Evolutionary conservation across 306 rosid genomes (phyloP).

Genomic region (Crataegus laevigata): DNA sequence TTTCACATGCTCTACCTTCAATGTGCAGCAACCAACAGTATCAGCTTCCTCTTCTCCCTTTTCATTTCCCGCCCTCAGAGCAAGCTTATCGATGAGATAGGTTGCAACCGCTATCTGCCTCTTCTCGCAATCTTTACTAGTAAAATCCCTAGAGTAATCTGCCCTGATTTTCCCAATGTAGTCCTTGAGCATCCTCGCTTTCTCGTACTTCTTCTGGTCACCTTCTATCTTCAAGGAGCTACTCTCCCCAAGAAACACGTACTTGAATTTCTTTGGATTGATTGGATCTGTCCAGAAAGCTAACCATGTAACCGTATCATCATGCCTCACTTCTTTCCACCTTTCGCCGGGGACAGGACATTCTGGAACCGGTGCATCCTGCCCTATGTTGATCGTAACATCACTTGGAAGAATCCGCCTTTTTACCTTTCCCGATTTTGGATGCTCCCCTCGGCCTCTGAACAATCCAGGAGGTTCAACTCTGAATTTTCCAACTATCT

Average conservation of each 20-base stretch:
- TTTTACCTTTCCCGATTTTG: slow-evolving; percentile 93
- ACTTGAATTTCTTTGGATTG: slow-evolving; percentile 80
- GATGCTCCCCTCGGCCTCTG: slow-evolving; percentile 99
- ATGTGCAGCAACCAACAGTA: slow-evolving; percentile 96
- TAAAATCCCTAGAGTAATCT: slow-evolving; percentile 78
- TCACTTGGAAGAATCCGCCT: slow-evolving; percentile 84
- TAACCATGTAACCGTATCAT: slow-evolving; percentile 94
- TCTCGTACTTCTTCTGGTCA: slow-evolving; percentile 95
- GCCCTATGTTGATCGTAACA: slow-evolving; percentile 79
- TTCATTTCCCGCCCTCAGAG: slow-evolving; percentile 99
- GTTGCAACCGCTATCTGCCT: slow-evolving; percentile 95
- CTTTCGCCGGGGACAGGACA: slow-evolving; percentile 89
- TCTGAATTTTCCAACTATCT: slow-evolving; percentile 95
- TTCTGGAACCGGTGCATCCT: slow-evolving; percentile 80
- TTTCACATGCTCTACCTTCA: slow-evolving; percentile 87
- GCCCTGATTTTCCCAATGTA: slow-evolving; percentile 75
- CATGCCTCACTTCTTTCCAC: slow-evolving; percentile 95
- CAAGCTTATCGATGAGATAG: slow-evolving; percentile 91
- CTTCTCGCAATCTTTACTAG: slow-evolving; percentile 58
- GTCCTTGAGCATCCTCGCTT: slow-evolving; percentile 90
- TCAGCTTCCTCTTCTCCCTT: slow-evolving; percentile 88
- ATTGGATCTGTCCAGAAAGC: slow-evolving; percentile 93
- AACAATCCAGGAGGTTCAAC: slow-evolving; percentile 97
- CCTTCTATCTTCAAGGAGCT: slow-evolving; percentile 94
- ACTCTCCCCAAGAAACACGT: slow-evolving; percentile 91